Evolutionary conservation across 1,139 yeast genomes (phyloP).

Genomic region (Arxiozyma heterogenica): DNA sequence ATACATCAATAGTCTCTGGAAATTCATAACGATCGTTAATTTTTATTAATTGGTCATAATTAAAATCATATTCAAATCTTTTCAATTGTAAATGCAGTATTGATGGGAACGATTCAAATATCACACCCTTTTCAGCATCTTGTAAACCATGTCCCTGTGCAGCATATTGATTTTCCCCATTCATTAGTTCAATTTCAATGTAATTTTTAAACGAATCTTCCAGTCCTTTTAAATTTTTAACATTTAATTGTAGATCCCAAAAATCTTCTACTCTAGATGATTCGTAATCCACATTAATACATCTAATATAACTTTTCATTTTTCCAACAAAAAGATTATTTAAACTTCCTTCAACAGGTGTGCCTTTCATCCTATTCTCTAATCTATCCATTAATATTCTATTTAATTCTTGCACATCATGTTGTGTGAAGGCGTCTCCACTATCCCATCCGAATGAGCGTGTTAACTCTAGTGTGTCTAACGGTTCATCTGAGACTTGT

Average conservation of each 20-base stretch:
- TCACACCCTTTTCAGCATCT: conserved; percentile 95
- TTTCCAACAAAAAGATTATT: conserved; percentile 88
- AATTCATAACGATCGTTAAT: conserved; percentile 89
- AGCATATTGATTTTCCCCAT: conserved; percentile 92
- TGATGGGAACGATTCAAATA: conserved; percentile 83
- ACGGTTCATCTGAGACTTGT: conserved; percentile 62
- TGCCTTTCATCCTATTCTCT: conserved; percentile 87
- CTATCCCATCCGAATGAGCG: conserved; percentile 96
- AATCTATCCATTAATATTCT: conserved; percentile 91
- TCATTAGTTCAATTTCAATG: conserved; percentile 77
- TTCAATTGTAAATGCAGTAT: conserved; percentile 88
- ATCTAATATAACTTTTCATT: conserved; percentile 89
- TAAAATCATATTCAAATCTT: conserved; percentile 89
- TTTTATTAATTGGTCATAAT: conserved; percentile 80
- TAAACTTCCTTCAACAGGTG: conserved; percentile 69
- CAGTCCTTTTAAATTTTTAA: conserved; percentile 67
- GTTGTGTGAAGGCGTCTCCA: conserved; percentile 93
- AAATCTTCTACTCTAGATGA: conserved; percentile 88
- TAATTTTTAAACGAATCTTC: conserved; percentile 76
- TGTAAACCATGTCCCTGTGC: conserved; percentile 91
- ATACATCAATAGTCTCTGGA: conserved; percentile 72
- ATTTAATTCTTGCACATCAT: conserved; percentile 93
- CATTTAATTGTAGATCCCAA: conserved; percentile 96
- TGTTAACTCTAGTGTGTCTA: conserved; percentile 80
- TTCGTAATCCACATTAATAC: conserved; percentile 92